phyloP scores from a whole-genome alignment of 768 basidiomycete genomes.

The Boletus eberwhitei region DNA sequence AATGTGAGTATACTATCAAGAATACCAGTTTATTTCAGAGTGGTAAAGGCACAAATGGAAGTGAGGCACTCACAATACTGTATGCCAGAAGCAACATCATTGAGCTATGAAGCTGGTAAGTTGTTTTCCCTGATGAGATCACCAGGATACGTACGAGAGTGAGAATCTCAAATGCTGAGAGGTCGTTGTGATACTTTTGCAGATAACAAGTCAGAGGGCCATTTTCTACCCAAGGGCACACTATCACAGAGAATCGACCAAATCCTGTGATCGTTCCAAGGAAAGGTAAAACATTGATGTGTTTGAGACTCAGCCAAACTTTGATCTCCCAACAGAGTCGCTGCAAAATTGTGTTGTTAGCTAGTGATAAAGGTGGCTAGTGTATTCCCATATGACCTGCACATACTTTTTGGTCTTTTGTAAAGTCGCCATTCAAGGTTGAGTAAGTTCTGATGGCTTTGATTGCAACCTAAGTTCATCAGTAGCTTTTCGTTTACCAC shows the following conservation, averaged over 20 bases:
- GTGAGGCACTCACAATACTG: slow-evolving; percentile 1
- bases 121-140: neutral
- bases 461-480: slow-evolving; percentile 2
- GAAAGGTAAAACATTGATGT: neutral
- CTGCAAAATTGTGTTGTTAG: slow-evolving; percentile 3
- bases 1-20: neutral
- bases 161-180: neutral
- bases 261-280: neutral
- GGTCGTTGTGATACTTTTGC: neutral
- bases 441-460: slow-evolving; percentile 8
- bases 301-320: neutral
- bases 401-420: slow-evolving; percentile 8
- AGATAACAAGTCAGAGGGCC: neutral
- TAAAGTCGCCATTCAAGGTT: neutral
- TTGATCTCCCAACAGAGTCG: slow-evolving; percentile 4
- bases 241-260: slow-evolving; percentile 1
- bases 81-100: neutral
- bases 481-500: neutral
- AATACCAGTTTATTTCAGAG: neutral
- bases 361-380: too few species aligned
- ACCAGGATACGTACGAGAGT: neutral
- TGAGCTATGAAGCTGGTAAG: neutral
- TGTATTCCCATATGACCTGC: neutral
- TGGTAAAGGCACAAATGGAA: neutral
- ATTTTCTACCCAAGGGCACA: neutral